phyloP scores from a whole-genome alignment of 768 basidiomycete species.

The Thelephora aurantiotincta region DNA sequence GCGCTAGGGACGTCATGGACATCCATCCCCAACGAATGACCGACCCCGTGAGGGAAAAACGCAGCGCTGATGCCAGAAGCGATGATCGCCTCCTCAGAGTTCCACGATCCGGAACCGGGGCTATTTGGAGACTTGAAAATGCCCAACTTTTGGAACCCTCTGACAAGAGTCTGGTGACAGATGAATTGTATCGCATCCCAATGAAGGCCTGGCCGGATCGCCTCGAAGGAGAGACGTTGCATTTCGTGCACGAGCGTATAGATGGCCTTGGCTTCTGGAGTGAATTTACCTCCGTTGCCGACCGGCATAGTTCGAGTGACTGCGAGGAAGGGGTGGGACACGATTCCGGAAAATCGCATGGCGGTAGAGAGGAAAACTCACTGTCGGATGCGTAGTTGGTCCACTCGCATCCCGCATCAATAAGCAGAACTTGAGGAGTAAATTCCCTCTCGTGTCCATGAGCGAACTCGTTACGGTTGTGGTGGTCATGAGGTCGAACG shows the following conservation, averaged over 20 bases:
- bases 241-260: slow-evolving; percentile 83
- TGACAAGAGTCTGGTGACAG: slow-evolving; percentile 72
- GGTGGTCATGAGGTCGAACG: slow-evolving; percentile 35
- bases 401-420: slow-evolving; percentile 95
- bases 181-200: slow-evolving; percentile 84
- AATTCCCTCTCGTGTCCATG: slow-evolving; percentile 27
- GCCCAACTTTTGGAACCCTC: slow-evolving; percentile 70
- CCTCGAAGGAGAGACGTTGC: slow-evolving; percentile 70
- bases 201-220: slow-evolving; percentile 64
- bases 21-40: slow-evolving; percentile 86
- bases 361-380: slow-evolving; percentile 12
- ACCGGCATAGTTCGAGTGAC: slow-evolving; percentile 73
- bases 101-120: slow-evolving; percentile 35
- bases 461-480: slow-evolving; percentile 35
- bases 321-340: slow-evolving; percentile 3
- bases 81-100: slow-evolving; percentile 54
- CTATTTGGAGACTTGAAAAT: slow-evolving; percentile 58
- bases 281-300: slow-evolving; percentile 89
- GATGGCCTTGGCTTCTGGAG: slow-evolving; percentile 64
- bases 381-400: slow-evolving; percentile 52
- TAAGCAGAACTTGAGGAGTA: slow-evolving; percentile 64
- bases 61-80: slow-evolving; percentile 64
- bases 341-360: slow-evolving; percentile 16
- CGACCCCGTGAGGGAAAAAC: slow-evolving; percentile 91
- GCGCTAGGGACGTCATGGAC: slow-evolving; percentile 85